Base-by-base conservation (phyloP, 148 eudicot species). In the Nepenthes mirabilis region DNA sequence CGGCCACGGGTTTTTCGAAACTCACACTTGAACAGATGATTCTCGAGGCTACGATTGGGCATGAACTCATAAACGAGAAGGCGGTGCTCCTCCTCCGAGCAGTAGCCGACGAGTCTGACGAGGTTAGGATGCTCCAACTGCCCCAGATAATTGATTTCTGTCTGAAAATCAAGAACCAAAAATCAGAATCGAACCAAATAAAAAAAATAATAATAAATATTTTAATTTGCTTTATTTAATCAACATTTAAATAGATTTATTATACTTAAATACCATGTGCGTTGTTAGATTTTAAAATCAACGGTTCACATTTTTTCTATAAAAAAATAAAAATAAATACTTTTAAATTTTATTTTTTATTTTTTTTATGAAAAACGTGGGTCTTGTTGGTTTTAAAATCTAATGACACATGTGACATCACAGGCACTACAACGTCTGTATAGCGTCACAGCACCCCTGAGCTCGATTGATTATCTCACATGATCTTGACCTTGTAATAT, bases 41-140 rank as follows among this genome's bases (percentile, higher is more conserved):
- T 54, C 57, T 54, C 36, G 9, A 54, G 36, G 57, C 57, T 54
- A 33, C 57, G 9, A 14, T 3, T 2, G 9, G 57, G 9, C 57
- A 54, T 54, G 57, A 54, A 54, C 11, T 54, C 57, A 23, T 54
- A 54, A 14, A 54, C 57, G 10, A 49, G 52, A 33, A 54, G 57
- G 5, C 36, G 57, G 34, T 54, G 8, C 36, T 54, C 57, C 9
- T 54, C 57, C 36, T 54, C 57, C 7, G 57, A 5, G 35, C 57
- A 54, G 36, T 54, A 54, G 34, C 57, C 57, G 11, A 54, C 23
- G 8, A 54, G 36, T 54, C 23, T 54, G 34, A 54, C 57, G 6
- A 54, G 57, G 23, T 54, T 54, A 33, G 57, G 57, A 54, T 54
- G 36, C 34, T 54, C 34, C 36, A 54, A 11, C 36, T 54, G 57